A percentile compares a stretch with the other conserved stretches of the same genome.
Conservation (phyloP, 2,329 filamentous ascomycete genomes). For the Blastomyces gilchristii region DNA sequence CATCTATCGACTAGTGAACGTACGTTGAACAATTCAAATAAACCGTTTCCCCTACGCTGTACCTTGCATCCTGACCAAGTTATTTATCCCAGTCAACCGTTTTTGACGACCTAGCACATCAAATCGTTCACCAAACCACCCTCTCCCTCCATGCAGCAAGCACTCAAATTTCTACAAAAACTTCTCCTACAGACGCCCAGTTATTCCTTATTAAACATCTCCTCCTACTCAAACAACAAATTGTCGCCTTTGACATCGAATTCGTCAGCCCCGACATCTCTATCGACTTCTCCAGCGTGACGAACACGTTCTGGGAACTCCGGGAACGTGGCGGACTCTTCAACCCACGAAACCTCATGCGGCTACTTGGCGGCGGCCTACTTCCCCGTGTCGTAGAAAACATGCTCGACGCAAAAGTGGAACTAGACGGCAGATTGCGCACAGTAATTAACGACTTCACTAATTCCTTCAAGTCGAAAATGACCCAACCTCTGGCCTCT, state of each 20-base stretch:
- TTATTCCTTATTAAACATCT: slow-evolving; percentile 93
- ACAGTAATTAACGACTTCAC: slow-evolving; percentile 58
- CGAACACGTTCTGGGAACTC: slow-evolving; percentile 57
- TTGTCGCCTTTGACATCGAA: slow-evolving; percentile 91
- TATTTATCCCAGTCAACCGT: slow-evolving; percentile 45
- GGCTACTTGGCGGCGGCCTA: slow-evolving; percentile 47
- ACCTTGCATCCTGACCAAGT: slow-evolving; percentile 14
- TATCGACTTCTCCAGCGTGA: slow-evolving; percentile 56
- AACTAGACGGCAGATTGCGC: slow-evolving; percentile 53
- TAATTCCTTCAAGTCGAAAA: slow-evolving; percentile 45
- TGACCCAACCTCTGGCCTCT: slow-evolving; percentile 38
- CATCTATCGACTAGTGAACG: slow-evolving; percentile 60
- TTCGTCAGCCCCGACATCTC: slow-evolving; percentile 55
- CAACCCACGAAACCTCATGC: slow-evolving; percentile 53
- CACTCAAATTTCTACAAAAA: slow-evolving; percentile 54
- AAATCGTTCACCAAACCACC: slow-evolving; percentile 85
- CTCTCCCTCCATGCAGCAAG: slow-evolving; percentile 70
- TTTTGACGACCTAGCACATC: slow-evolving; percentile 62
- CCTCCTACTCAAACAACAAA: slow-evolving; percentile 87
- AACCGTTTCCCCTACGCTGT: neutral
- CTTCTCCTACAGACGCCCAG: slow-evolving; percentile 60
- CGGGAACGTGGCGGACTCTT: slow-evolving; percentile 55
- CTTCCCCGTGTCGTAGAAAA: slow-evolving; percentile 58
- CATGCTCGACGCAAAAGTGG: slow-evolving; percentile 61
- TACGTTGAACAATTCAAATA: slow-evolving; percentile 21